phyloP scores from a whole-genome alignment of 2,329 filamentous ascomycete species.

The Aureobasidium leucospermi region DNA sequence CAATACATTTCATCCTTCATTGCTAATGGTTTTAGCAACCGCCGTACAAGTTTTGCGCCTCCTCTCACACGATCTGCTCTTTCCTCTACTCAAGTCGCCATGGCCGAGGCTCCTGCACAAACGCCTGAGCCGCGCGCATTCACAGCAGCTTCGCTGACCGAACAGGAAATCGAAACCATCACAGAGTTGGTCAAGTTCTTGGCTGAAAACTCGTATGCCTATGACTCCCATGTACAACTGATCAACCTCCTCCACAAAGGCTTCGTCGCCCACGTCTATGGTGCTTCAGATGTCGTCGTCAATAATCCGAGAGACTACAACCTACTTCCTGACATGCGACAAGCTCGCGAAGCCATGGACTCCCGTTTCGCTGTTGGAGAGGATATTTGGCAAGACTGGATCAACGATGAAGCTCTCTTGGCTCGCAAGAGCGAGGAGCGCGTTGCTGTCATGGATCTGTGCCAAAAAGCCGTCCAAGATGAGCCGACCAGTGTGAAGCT shows the following conservation, averaged over 20 bases:
- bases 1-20: constrained; percentile 10
- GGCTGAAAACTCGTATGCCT: constrained; percentile 42
- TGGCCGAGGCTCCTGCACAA: constrained; percentile 40
- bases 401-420: constrained; percentile 62
- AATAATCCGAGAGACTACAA: constrained; percentile 35
- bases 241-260: constrained; percentile 43
- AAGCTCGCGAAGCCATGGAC: constrained; percentile 52
- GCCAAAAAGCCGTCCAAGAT: constrained; percentile 60
- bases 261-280: constrained; percentile 35
- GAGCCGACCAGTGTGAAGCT: constrained; percentile 67
- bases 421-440: constrained; percentile 58
- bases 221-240: constrained; percentile 40
- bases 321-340: constrained; percentile 38
- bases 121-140: constrained; percentile 36
- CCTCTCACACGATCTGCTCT: constrained; percentile 34
- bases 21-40: not conserved
- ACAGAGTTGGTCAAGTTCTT: constrained; percentile 37
- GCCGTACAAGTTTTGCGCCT: constrained; percentile 24
- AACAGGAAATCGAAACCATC: constrained; percentile 37
- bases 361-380: constrained; percentile 65
- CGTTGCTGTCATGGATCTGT: constrained; percentile 63
- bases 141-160: constrained; percentile 35
- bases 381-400: constrained; percentile 68
- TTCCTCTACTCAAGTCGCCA: constrained; percentile 38
- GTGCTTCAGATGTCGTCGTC: constrained; percentile 16